Evolutionary conservation across 805 yeast genomes (phyloP), one percentile per base, ranked within the genome.

Genomic region (Hanseniaspora taiwanica): DNA sequence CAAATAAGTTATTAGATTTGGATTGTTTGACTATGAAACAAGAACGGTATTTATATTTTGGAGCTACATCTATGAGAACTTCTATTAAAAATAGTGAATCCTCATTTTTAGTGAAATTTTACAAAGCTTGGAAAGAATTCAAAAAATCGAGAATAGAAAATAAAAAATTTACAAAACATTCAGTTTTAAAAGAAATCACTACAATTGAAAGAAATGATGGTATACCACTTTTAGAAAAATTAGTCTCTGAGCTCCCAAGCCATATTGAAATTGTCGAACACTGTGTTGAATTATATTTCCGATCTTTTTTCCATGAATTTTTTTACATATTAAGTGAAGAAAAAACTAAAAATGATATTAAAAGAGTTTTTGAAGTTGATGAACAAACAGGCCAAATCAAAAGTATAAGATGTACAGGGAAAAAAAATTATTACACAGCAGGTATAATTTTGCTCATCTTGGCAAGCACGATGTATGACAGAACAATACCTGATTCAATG

Each of bases 31-130:
- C 32, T 44, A 25, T 39, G 5, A 33, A 47, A 6, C 37, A 46
- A 19, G 60, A 53, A 6, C 46, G 61, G 34, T 40, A 42, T 2
- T 41, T 49, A 2, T 20, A 47, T n/a, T 55, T 44, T 46, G 64
- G 64, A 0, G 55, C 61, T 6, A 59, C 64, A 1, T 48, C 59
- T 4, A 25, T 48, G 17, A 47, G 54, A 29, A 47, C 53, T 1
- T 42, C 45, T 38, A 27, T 51, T 2, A 29, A 37, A 25, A 42
- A 36, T 9, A 42, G 50, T 18, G 44, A 12, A 7, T 10, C 27
- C 1, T 24, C 46, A 13, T 40, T 48, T 21, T 40, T 45, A 14
- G 44, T 46, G 6, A 49, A 46, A 40, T 47, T 46, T 32, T 37
- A 27, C 7, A 50, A 51, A 27, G 32, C 52, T 9, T 54, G 59